Percentiles rank a stretch among this genome's conserved stretches.
These are phyloP conservation scores for Ogataea salicorniae DNA, from an alignment of 805 yeast species.

Conservation along the genomic window DNA sequence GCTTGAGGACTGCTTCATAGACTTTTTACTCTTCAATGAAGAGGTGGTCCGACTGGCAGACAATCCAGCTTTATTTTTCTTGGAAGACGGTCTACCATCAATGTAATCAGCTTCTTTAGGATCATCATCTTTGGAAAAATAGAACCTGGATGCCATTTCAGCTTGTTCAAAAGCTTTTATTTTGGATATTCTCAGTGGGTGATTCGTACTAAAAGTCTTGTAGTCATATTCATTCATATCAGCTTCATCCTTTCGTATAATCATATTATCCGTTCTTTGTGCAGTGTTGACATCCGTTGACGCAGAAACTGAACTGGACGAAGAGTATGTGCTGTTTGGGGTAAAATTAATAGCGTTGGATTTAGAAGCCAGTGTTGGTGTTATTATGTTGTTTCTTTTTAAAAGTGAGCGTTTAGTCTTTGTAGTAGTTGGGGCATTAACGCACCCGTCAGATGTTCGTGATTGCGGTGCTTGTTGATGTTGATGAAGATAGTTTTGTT, in stretches of 20 bases:
- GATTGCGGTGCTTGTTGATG: constrained; percentile 1
- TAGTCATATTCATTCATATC: constrained; percentile 32
- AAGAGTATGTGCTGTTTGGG: constrained; percentile 21
- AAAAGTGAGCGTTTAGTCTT: constrained; percentile 10
- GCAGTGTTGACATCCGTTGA: constrained; percentile 17
- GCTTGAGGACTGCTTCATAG: too few species aligned
- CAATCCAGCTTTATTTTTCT: too few species aligned
- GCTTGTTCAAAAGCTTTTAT: constrained; percentile 34
- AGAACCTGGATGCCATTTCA: constrained; percentile 29
- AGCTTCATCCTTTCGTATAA: constrained; percentile 20
- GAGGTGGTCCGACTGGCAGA: too few species aligned
- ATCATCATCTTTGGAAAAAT: constrained; percentile 25
- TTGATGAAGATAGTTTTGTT: constrained; percentile 2
- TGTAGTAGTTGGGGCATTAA: constrained; percentile 1
- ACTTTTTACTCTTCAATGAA: too few species aligned
- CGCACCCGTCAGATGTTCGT: constrained; percentile 3
- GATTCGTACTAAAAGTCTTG: constrained; percentile 29
- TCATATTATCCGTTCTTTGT: constrained; percentile 19
- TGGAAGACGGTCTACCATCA: constrained; percentile 1
- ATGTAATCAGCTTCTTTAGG: constrained; percentile 6
- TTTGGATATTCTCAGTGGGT: constrained; percentile 31
- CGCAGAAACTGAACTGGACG: constrained; percentile 15
- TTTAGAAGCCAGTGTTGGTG: constrained; percentile 21
- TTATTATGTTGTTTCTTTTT: constrained; percentile 17
- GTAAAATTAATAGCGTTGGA: constrained; percentile 14